Percentiles rank a stretch among this genome's conserved stretches.
These are phyloP conservation scores for Sporothrix curviconia DNA, from an alignment of 2,329 filamentous ascomycete genomes.

Conservation along the genomic window DNA sequence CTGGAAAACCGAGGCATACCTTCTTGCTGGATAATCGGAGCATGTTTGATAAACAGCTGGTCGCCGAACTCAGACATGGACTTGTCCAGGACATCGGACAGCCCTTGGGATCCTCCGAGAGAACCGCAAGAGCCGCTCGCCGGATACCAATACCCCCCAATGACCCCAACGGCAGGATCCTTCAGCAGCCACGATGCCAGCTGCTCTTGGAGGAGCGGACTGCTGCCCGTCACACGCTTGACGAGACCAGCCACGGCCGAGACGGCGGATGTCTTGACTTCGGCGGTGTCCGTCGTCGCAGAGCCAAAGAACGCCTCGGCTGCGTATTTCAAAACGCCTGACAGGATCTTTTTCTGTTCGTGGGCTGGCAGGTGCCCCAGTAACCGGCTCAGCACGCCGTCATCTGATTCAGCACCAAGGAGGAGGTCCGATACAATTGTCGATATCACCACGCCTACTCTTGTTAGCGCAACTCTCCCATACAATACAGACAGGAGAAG, in stretches of 20 bases:
- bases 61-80: conserved; percentile 73
- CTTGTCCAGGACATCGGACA: conserved; percentile 58
- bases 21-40: conserved; percentile 81
- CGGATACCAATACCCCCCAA: conserved; percentile 59
- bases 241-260: conserved; percentile 55
- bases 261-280: conserved; percentile 32
- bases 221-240: conserved; percentile 39
- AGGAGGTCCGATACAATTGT: conserved; percentile 32
- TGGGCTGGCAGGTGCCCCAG: conserved; percentile 32
- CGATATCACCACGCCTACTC: conserved; percentile 37
- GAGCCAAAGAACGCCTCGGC: conserved; percentile 37
- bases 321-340: conserved; percentile 36
- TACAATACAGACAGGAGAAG: no score
- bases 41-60: conserved; percentile 77
- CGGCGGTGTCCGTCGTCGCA: neutral
- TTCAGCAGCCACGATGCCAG: conserved; percentile 60
- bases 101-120: conserved; percentile 45
- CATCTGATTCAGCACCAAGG: neutral
- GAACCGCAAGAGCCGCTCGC: conserved; percentile 55
- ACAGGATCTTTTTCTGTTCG: conserved; percentile 39
- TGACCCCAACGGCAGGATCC: conserved; percentile 55
- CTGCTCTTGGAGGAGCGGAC: conserved; percentile 43
- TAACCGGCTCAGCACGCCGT: conserved; percentile 27
- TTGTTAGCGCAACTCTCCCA: conserved; percentile 16
- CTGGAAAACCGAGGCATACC: no score